Percentiles rank a stretch among this genome's conserved stretches.
These are phyloP conservation scores for Omphalea diandra DNA, from an alignment of 441 rosid species.

Conservation along the genomic window DNA sequence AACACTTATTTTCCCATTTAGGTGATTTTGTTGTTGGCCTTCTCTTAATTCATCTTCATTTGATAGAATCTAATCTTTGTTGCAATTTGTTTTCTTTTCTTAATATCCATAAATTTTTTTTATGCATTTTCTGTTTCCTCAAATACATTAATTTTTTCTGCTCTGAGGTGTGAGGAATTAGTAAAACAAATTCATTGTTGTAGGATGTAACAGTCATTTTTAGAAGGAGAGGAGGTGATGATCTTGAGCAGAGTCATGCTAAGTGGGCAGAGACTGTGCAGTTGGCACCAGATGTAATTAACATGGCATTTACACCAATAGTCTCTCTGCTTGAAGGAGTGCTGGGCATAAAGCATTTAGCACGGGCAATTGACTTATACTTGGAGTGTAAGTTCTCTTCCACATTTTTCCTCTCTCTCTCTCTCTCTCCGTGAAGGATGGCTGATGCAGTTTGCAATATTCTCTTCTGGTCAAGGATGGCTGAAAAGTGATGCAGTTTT, in stretches of 20 bases:
- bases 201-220: constrained; percentile 82
- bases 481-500: background rate
- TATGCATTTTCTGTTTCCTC: constrained; percentile 5
- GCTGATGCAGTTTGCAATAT: background rate
- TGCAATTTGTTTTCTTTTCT: background rate
- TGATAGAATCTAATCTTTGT: background rate
- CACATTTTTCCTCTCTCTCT: background rate
- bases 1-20: background rate
- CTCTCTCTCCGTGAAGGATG: background rate
- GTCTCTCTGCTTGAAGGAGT: constrained; percentile 59
- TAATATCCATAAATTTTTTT: background rate
- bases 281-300: constrained; percentile 67
- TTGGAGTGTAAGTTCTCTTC: constrained; percentile 54
- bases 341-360: constrained; percentile 56
- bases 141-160: background rate
- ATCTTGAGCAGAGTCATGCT: constrained; percentile 65
- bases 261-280: constrained; percentile 64
- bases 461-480: background rate
- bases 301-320: constrained; percentile 67
- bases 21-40: background rate
- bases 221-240: constrained; percentile 81
- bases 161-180: constrained; percentile 22
- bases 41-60: background rate
- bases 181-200: constrained; percentile 43
- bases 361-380: constrained; percentile 57